phyloP scores from a whole-genome alignment of 108 stramenopile genomes.

The Schizochytrium sp. region DNA sequence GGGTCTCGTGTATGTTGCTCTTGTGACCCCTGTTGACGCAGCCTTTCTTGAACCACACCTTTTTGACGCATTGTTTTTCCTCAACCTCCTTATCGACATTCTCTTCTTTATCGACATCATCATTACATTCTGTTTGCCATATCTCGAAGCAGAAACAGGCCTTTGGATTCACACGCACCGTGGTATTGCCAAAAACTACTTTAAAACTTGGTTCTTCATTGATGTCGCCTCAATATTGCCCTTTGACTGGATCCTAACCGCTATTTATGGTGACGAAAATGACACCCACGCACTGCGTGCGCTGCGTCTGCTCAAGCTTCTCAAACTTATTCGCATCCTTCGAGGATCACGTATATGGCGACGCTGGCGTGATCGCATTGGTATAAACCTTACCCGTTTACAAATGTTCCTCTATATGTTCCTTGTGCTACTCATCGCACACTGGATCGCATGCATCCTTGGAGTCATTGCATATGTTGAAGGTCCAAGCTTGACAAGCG shows the following conservation, averaged over 20 bases:
- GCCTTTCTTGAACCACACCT: slow-evolving; percentile 5
- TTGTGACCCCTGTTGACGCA: slow-evolving; percentile 49
- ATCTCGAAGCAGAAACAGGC: neutral
- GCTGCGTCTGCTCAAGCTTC: slow-evolving; percentile 61
- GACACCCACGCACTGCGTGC: slow-evolving; percentile 41
- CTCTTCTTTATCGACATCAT: slow-evolving; percentile 49
- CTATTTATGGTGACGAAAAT: neutral
- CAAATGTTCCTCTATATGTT: neutral
- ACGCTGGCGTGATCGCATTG: slow-evolving; percentile 48
- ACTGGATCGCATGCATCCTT: slow-evolving; percentile 57
- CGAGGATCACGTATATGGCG: slow-evolving; percentile 32
- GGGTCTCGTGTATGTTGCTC: neutral
- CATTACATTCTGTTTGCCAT: slow-evolving; percentile 24
- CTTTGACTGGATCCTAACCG: slow-evolving; percentile 14
- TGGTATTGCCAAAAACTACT: neutral
- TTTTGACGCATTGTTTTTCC: slow-evolving; percentile 2
- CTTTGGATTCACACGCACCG: slow-evolving; percentile 14
- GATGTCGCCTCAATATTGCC: slow-evolving; percentile 20
- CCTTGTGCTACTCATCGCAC: slow-evolving; percentile 26
- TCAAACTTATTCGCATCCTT: slow-evolving; percentile 27
- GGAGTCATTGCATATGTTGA: slow-evolving; percentile 25
- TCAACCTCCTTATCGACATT: slow-evolving; percentile 47
- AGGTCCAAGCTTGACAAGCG: neutral
- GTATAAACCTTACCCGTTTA: neutral
- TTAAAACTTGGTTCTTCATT: slow-evolving; percentile 33